Conservation (phyloP, 1,284 basidiomycete species). For the Abortiporus biennis region DNA sequence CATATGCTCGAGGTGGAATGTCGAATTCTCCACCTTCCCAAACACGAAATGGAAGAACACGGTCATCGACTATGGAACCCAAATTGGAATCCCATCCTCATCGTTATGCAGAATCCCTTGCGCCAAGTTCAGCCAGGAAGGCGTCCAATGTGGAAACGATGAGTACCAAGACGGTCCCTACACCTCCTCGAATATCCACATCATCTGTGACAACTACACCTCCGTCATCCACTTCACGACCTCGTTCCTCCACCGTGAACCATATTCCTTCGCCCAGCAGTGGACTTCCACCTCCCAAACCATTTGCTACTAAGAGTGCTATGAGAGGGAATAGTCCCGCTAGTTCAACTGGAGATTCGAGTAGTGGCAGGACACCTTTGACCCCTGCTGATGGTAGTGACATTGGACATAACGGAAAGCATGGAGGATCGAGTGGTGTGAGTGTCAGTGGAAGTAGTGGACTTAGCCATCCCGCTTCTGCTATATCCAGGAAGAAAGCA, state of each 20-base stretch:
- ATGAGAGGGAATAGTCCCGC: slow-evolving; percentile 56
- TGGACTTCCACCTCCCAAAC: slow-evolving; percentile 29
- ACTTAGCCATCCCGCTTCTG: not conserved
- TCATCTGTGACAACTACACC: slow-evolving; percentile 4
- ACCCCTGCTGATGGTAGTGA: slow-evolving; percentile 75
- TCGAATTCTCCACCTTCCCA: too few species aligned
- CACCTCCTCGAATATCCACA: not conserved
- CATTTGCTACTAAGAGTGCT: slow-evolving; percentile 38
- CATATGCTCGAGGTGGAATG: not conserved
- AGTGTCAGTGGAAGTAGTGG: slow-evolving; percentile 10
- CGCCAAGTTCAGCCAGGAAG: not conserved
- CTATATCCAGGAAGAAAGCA: slow-evolving; percentile 7
- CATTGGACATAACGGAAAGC: slow-evolving; percentile 30
- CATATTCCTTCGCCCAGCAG: slow-evolving; percentile 8
- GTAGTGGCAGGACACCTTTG: slow-evolving; percentile 60
- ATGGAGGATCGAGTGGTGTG: slow-evolving; percentile 6
- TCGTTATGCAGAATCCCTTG: not conserved
- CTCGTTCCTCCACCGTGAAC: not conserved
- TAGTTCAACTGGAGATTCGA: slow-evolving; percentile 76
- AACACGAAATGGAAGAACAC: not conserved
- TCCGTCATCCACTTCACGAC: slow-evolving; percentile 10
- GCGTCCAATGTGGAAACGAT: too few species aligned
- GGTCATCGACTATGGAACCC: slow-evolving; percentile 2
- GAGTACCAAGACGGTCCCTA: not conserved
- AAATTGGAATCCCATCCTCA: not conserved